These are phyloP conservation scores for Colletotrichum sp. DNA, from an alignment of 2,329 filamentous ascomycete genomes.

Conservation along the genomic window DNA sequence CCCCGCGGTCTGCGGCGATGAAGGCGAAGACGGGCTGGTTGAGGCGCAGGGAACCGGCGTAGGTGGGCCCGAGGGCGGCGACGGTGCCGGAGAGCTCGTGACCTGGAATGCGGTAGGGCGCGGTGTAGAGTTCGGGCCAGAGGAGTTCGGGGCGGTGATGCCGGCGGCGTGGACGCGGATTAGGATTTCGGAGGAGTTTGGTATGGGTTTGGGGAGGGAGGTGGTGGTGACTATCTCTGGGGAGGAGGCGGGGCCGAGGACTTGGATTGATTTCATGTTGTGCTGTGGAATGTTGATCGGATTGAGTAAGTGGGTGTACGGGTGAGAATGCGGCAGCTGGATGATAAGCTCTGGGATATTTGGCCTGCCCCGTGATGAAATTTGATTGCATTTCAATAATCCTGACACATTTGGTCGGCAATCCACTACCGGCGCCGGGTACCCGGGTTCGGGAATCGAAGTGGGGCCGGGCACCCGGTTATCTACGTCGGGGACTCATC, in stretches of 20 bases:
- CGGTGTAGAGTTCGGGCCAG: conserved; percentile 36
- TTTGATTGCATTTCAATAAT: too few relatives aligned
- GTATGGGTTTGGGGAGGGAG: conserved; percentile 21
- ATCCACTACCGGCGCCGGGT: too few relatives aligned
- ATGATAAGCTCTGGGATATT: too few relatives aligned
- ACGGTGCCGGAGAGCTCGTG: conserved; percentile 39
- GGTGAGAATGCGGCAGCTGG: too few relatives aligned
- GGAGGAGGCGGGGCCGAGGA: conserved; percentile 27
- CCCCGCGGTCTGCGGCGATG: conserved; percentile 23
- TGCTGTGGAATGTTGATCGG: not conserved
- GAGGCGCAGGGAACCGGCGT: conserved; percentile 21
- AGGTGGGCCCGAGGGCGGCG: conserved; percentile 26
- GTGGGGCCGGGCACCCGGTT: not conserved
- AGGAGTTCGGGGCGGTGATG: conserved; percentile 36
- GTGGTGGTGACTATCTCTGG: conserved; percentile 22
- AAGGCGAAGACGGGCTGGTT: conserved; percentile 32
- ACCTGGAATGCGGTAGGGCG: conserved; percentile 30
- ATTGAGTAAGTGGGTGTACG: not conserved
- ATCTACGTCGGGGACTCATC: not conserved
- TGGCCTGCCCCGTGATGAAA: too few relatives aligned
- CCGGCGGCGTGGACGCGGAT: conserved; percentile 35
- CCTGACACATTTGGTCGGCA: too few relatives aligned
- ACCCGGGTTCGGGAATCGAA: not conserved
- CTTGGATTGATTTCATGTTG: conserved; percentile 37
- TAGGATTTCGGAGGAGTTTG: conserved; percentile 27